Evolutionary conservation across 1,139 yeast species (phyloP).

Genomic region (Lodderomyces pseudojiufengensis): DNA sequence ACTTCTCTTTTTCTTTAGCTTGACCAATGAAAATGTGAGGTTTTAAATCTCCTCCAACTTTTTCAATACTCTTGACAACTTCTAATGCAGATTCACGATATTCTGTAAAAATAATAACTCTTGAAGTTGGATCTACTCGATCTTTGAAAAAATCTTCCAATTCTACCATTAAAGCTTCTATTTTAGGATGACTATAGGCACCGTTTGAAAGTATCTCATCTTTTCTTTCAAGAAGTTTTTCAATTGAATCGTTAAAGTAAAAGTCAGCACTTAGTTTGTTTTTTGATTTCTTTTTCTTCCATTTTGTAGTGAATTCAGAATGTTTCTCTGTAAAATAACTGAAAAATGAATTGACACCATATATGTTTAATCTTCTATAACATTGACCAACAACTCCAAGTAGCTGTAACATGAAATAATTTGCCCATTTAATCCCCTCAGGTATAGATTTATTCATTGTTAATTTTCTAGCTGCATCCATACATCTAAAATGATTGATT

Average conservation of each 20-base stretch:
- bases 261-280: slow-evolving; percentile 63
- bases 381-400: slow-evolving; percentile 76
- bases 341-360: slow-evolving; percentile 79
- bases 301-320: slow-evolving; percentile 56
- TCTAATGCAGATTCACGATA: slow-evolving; percentile 87
- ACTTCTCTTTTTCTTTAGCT: slow-evolving; percentile 52
- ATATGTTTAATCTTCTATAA: slow-evolving; percentile 63
- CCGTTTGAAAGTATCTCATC: slow-evolving; percentile 37
- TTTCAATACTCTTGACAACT: slow-evolving; percentile 65
- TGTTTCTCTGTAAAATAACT: slow-evolving; percentile 58
- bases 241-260: slow-evolving; percentile 49
- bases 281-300: slow-evolving; percentile 44
- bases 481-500: slow-evolving; percentile 68
- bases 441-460: slow-evolving; percentile 49
- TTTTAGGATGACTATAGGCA: slow-evolving; percentile 72
- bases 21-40: slow-evolving; percentile 96
- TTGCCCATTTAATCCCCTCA: slow-evolving; percentile 71
- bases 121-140: slow-evolving; percentile 41
- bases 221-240: slow-evolving; percentile 41
- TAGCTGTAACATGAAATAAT: slow-evolving; percentile 56
- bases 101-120: slow-evolving; percentile 85
- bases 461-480: slow-evolving; percentile 64
- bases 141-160: slow-evolving; percentile 49
- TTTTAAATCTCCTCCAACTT: slow-evolving; percentile 33
- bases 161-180: slow-evolving; percentile 58